Conservation (phyloP, 306 rosid genomes). For the Dalbergia cochinchinensis region DNA sequence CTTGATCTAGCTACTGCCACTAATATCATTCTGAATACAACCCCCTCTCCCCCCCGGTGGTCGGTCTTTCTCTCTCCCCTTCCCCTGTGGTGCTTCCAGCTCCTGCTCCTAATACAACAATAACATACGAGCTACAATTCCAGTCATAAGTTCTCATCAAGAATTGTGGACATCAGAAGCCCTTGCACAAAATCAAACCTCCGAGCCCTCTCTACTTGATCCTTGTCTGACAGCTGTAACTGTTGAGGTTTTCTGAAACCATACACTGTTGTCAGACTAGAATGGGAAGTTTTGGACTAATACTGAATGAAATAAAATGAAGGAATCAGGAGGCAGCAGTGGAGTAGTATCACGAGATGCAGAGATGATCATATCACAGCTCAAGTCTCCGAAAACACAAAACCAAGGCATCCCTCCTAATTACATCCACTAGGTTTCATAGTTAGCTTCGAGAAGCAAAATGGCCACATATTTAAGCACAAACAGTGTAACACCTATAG, state of each 20-base stretch:
- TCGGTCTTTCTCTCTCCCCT: no score
- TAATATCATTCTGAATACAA: constrained; percentile 42
- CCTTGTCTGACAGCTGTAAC: constrained; percentile 62
- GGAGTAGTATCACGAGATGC: neutral
- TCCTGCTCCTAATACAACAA: constrained; percentile 46
- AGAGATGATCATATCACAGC: neutral
- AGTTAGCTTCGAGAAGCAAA: neutral
- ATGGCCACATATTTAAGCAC: constrained; percentile 5
- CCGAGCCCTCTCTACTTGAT: constrained; percentile 72
- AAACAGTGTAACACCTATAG: neutral
- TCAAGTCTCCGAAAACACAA: neutral
- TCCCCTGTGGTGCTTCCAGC: constrained; percentile 30
- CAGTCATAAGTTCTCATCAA: constrained; percentile 67
- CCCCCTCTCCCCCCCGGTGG: constrained; percentile 26
- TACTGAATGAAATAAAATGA: neutral
- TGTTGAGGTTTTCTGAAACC: constrained; percentile 63
- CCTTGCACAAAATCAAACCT: constrained; percentile 84
- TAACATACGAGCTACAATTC: constrained; percentile 35
- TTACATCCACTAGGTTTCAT: no score
- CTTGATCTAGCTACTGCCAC: constrained; percentile 57
- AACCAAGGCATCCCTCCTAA: neutral
- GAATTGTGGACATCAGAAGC: constrained; percentile 76
- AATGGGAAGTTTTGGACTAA: neutral
- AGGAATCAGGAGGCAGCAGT: neutral
- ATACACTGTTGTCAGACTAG: constrained; percentile 42